phyloP scores from a whole-genome alignment of 1,139 yeast species.

The Taphrina populina region DNA sequence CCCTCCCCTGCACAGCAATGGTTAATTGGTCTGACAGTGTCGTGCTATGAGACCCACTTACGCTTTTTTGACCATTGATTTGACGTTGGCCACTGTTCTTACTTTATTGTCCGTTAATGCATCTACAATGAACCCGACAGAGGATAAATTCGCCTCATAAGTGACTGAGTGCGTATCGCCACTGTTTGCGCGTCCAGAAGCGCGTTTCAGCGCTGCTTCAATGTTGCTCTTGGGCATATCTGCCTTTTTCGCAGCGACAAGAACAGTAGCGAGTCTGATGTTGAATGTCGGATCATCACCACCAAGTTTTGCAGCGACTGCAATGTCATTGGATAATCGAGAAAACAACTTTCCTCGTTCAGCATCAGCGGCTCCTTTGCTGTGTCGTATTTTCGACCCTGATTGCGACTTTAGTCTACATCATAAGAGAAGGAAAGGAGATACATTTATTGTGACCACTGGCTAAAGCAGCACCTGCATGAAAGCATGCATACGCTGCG shows the following conservation, averaged over 20 bases:
- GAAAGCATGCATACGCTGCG: background rate
- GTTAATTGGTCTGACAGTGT: background rate
- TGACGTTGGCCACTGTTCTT: conserved; percentile 71
- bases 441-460: conserved; percentile 19
- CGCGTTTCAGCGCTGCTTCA: conserved; percentile 83
- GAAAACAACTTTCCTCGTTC: conserved; percentile 68
- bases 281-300: conserved; percentile 63
- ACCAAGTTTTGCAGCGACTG: conserved; percentile 68
- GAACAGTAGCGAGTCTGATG: conserved; percentile 66
- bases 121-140: conserved; percentile 79
- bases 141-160: conserved; percentile 85
- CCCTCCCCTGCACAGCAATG: conserved; percentile 47
- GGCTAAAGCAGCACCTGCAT: background rate
- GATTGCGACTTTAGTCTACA: background rate
- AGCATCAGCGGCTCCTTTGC: conserved; percentile 89
- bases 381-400: conserved; percentile 90
- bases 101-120: conserved; percentile 86
- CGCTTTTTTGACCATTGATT: conserved; percentile 70
- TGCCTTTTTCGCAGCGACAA: conserved; percentile 74
- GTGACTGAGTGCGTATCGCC: conserved; percentile 52
- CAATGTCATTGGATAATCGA: conserved; percentile 69
- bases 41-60: conserved; percentile 37
- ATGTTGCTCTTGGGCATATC: conserved; percentile 82
- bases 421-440: background rate
- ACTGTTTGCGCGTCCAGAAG: conserved; percentile 52